These are phyloP conservation scores for Fusarium torreyae DNA, from an alignment of 2,329 filamentous ascomycete genomes.

Conservation along the genomic window DNA sequence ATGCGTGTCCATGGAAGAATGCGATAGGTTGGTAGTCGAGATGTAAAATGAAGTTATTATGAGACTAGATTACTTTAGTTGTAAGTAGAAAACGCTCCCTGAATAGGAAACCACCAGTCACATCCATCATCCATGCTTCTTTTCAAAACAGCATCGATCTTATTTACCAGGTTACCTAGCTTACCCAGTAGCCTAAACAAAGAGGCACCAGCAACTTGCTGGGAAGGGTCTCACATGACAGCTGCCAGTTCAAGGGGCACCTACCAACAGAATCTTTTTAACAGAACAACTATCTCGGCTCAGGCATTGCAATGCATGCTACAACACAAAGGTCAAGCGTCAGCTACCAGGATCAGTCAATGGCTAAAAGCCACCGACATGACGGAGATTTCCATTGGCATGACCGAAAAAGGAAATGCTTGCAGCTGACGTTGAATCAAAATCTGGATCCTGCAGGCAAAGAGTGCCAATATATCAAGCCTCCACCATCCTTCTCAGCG, in stretches of 20 bases:
- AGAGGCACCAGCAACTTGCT: not conserved
- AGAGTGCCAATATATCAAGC: constrained; percentile 3
- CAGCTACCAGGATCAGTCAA: constrained; percentile 5
- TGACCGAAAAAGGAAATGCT: constrained; percentile 19
- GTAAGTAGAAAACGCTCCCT: not conserved
- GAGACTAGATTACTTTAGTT: constrained; percentile 3
- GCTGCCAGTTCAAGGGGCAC: constrained; percentile 10
- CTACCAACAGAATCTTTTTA: not conserved
- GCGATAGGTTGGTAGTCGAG: not conserved
- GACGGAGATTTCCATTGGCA: not conserved
- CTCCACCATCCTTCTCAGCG: not conserved
- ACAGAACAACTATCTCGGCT: constrained; percentile 9
- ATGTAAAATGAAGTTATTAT: constrained; percentile 12
- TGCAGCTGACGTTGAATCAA: constrained; percentile 11
- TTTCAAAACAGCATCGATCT: constrained; percentile 33
- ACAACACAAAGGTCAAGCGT: constrained; percentile 6
- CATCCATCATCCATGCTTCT: constrained; percentile 9
- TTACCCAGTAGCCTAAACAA: not conserved
- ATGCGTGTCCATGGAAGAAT: not conserved
- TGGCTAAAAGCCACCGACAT: constrained; percentile 2
- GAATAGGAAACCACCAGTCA: constrained; percentile 18
- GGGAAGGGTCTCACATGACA: constrained; percentile 25
- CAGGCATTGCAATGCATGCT: not conserved
- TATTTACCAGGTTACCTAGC: not conserved
- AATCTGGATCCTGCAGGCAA: not conserved